Percentiles rank a stretch among this genome's conserved stretches.
Conservation (phyloP, 768 basidiomycete genomes). For the Fistulinella prunicolor region DNA sequence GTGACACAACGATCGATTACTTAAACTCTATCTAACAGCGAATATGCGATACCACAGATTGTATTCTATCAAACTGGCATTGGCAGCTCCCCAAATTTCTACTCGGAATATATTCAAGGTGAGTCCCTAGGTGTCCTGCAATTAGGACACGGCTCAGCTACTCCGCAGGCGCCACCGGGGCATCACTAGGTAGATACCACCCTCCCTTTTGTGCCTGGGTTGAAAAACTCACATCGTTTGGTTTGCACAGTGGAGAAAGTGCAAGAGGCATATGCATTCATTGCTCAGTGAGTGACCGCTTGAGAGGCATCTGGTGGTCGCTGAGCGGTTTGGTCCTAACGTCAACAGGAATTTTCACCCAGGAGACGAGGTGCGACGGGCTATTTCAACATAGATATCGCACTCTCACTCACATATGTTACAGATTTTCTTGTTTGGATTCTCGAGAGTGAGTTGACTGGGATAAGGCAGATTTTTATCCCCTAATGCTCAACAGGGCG, state of each 20-base stretch:
- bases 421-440: slow-evolving; percentile 76
- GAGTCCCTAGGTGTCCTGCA: slow-evolving; percentile 6
- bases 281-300: slow-evolving; percentile 58
- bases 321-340: background rate
- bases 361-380: slow-evolving; percentile 59
- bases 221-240: background rate
- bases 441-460: slow-evolving; percentile 53
- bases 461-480: too few relatives aligned
- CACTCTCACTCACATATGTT: slow-evolving; percentile 3
- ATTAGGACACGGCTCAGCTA: slow-evolving; percentile 6
- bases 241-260: slow-evolving; percentile 71
- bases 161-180: slow-evolving; percentile 57
- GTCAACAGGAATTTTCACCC: slow-evolving; percentile 58
- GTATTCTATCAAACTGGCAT: slow-evolving; percentile 67
- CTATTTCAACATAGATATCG: background rate
- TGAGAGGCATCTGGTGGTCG: background rate
- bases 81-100: slow-evolving; percentile 53
- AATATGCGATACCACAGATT: slow-evolving; percentile 51
- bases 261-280: slow-evolving; percentile 77
- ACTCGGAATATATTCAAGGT: slow-evolving; percentile 63
- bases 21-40: slow-evolving; percentile 19
- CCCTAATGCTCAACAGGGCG: slow-evolving; percentile 46
- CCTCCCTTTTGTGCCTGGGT: background rate
- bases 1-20: background rate
- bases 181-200: slow-evolving; percentile 47